Evolutionary conservation across 192 early-diverging fungal genomes (phyloP).

Genomic region (Backusella luteola): DNA sequence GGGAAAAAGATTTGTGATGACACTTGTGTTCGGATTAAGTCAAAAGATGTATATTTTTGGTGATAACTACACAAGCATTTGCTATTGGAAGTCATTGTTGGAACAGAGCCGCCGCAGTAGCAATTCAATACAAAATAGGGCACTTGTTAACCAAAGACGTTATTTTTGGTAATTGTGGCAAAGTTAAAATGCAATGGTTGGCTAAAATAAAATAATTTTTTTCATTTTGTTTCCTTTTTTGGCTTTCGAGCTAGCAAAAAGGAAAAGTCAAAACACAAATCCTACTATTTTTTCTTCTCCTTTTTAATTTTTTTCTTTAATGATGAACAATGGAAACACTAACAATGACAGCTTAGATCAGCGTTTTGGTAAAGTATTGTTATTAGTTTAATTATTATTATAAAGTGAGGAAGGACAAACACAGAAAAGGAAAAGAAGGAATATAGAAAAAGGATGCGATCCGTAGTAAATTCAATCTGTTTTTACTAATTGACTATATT

Average conservation of each 20-base stretch:
- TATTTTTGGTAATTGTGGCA: slow-evolving; percentile 1
- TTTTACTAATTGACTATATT: background rate
- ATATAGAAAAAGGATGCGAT: background rate
- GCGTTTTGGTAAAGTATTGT: slow-evolving; percentile 58
- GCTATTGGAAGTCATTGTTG: slow-evolving; percentile 6
- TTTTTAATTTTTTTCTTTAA: background rate
- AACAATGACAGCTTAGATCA: slow-evolving; percentile 65
- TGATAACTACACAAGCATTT: background rate
- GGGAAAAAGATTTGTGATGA: slow-evolving; percentile 7
- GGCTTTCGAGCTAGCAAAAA: background rate
- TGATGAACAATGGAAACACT: background rate
- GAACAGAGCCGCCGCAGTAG: background rate
- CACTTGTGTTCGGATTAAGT: background rate
- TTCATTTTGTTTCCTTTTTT: background rate
- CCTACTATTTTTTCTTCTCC: background rate
- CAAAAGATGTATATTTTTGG: slow-evolving; percentile 4
- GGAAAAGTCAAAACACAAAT: background rate
- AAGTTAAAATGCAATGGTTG: background rate
- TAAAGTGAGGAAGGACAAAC: background rate
- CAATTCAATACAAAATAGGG: background rate
- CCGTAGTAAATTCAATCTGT: background rate
- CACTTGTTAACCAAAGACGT: background rate
- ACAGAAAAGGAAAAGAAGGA: background rate
- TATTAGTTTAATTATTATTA: background rate
- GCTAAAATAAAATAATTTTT: background rate